A percentile compares a stretch with the other conserved stretches of the same genome.
Conservation (phyloP, 805 yeast genomes). For the Millerozyma acaciae region DNA sequence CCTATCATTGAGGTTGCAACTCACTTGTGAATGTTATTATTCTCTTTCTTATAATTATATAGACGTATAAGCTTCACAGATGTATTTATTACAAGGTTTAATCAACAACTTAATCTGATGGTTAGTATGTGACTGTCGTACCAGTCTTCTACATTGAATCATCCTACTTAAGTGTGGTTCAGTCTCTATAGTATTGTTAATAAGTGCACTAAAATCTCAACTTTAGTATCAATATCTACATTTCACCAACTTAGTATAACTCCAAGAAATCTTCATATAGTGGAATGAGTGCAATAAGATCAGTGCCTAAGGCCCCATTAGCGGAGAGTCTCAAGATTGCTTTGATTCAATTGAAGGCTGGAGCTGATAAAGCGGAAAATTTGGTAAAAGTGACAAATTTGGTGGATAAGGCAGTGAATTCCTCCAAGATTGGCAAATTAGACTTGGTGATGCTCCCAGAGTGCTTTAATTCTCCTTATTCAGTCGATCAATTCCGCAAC, state of each 20-base stretch:
- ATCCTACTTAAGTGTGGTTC: too few species aligned
- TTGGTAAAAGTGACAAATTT: slow-evolving; percentile 61
- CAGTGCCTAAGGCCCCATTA: slow-evolving; percentile 37
- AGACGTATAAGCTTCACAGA: too few species aligned
- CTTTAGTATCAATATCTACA: neutral
- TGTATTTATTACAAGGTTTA: too few species aligned
- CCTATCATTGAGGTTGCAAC: too few species aligned
- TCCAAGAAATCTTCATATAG: neutral
- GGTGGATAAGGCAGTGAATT: slow-evolving; percentile 55
- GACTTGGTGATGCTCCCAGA: slow-evolving; percentile 88
- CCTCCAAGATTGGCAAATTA: slow-evolving; percentile 33
- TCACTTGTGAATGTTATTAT: too few species aligned
- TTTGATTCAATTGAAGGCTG: slow-evolving; percentile 75
- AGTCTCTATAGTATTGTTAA: too few species aligned
- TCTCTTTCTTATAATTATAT: too few species aligned
- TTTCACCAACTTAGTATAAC: neutral
- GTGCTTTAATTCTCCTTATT: slow-evolving; percentile 94
- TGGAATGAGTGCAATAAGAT: slow-evolving; percentile 4
- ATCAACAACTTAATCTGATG: too few species aligned
- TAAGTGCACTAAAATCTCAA: neutral
- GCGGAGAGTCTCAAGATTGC: slow-evolving; percentile 71
- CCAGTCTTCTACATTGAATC: too few species aligned
- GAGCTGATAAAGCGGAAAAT: slow-evolving; percentile 78
- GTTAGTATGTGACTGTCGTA: too few species aligned
- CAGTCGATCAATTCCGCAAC: slow-evolving; percentile 78